These are phyloP conservation scores for Kodamaea lidongshanica DNA, from an alignment of 805 yeast genomes.

Conservation along the genomic window DNA sequence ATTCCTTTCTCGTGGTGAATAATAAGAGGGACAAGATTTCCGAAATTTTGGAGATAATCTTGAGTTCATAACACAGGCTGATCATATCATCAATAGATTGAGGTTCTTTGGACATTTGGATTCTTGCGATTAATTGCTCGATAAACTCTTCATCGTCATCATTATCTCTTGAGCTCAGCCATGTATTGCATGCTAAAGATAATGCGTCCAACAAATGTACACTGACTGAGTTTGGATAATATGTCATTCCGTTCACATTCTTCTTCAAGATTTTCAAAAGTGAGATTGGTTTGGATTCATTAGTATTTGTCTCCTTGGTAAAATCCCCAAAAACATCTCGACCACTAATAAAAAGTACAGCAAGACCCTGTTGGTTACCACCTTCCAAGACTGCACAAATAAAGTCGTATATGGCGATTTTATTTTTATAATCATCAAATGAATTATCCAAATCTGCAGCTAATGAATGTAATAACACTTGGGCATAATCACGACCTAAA, in stretches of 20 bases:
- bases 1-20: conserved; percentile 47
- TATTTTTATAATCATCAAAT: conserved; percentile 47
- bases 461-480: conserved; percentile 52
- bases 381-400: conserved; percentile 64
- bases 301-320: conserved; percentile 14
- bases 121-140: conserved; percentile 32
- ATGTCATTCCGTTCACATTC: conserved; percentile 45
- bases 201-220: conserved; percentile 67
- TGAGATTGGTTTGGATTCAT: conserved; percentile 27
- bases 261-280: conserved; percentile 51
- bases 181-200: conserved; percentile 66
- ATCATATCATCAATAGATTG: conserved; percentile 20
- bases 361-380: conserved; percentile 64
- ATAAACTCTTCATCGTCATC: conserved; percentile 46
- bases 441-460: conserved; percentile 54
- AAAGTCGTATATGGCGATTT: conserved; percentile 54
- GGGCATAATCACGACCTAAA: conserved; percentile 61
- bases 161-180: conserved; percentile 61
- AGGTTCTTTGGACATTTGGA: conserved; percentile 18
- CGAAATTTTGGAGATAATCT: conserved; percentile 59
- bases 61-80: conserved; percentile 47
- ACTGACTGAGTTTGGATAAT: conserved; percentile 57
- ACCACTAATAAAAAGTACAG: conserved; percentile 63
- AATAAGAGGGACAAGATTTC: conserved; percentile 71
- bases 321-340: conserved; percentile 40